Evolutionary conservation across 306 rosid genomes (phyloP).

Genomic region (Trichosanthes truncata): DNA sequence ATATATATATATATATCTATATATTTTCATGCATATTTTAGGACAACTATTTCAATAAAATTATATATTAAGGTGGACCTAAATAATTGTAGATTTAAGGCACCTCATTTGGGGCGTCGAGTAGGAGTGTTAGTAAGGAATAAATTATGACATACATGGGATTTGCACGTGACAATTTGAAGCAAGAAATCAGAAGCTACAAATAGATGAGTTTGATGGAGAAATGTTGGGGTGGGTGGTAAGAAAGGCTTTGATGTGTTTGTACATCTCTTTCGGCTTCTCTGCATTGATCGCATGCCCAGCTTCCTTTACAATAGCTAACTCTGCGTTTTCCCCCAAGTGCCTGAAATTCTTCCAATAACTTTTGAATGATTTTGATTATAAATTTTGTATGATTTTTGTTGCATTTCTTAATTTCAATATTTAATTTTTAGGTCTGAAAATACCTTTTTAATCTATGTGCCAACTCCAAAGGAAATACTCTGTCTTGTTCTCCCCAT

Average conservation of each 20-base stretch:
- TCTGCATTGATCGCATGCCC: slow-evolving; percentile 78
- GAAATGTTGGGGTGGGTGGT: slow-evolving; percentile 16
- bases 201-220: slow-evolving; percentile 10
- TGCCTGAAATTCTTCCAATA: slow-evolving; percentile 32
- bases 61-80: too few relatives aligned
- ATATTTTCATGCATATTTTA: too few relatives aligned
- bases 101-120: too few relatives aligned
- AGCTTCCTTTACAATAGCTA: slow-evolving; percentile 58
- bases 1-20: too few relatives aligned
- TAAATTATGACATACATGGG: slow-evolving; percentile 7
- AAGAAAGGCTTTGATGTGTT: slow-evolving; percentile 53
- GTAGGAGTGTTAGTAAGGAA: background rate
- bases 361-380: too few relatives aligned
- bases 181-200: background rate
- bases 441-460: slow-evolving; percentile 57
- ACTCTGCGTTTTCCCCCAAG: slow-evolving; percentile 56
- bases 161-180: slow-evolving; percentile 9
- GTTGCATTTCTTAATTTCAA: too few relatives aligned
- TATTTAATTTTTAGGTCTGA: too few relatives aligned
- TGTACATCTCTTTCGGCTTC: slow-evolving; percentile 65
- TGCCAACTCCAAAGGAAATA: slow-evolving; percentile 79
- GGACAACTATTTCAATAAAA: too few relatives aligned
- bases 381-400: too few relatives aligned
- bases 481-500: slow-evolving; percentile 80
- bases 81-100: too few relatives aligned